These are phyloP conservation scores for Verticillium alfalfae DNA, from an alignment of 2,329 filamentous ascomycete genomes.

Conservation along the genomic window DNA sequence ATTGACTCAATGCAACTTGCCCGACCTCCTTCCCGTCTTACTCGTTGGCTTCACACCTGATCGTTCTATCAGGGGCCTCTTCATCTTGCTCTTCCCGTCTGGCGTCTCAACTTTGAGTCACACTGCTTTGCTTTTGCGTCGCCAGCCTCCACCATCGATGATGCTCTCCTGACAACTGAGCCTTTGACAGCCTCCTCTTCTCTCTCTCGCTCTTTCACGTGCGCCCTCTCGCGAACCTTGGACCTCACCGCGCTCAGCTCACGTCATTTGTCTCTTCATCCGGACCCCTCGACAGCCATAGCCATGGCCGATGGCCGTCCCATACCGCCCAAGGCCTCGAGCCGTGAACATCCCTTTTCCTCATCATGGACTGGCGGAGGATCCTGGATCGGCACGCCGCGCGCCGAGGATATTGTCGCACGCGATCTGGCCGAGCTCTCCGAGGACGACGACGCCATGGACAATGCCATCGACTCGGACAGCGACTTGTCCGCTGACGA, in stretches of 20 bases:
- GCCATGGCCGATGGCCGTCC: conserved; percentile 9
- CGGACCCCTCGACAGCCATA: background rate
- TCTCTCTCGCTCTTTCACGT: no score
- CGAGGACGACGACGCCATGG: conserved; percentile 42
- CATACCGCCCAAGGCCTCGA: conserved; percentile 10
- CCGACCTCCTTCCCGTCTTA: no score
- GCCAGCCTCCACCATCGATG: no score
- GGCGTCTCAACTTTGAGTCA: no score
- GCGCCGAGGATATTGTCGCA: conserved; percentile 61
- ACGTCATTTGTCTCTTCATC: background rate
- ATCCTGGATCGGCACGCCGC: conserved; percentile 59
- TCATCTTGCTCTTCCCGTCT: no score
- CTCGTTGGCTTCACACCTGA: no score
- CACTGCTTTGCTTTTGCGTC: no score
- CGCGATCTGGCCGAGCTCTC: conserved; percentile 61
- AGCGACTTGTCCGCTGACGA: conserved; percentile 27
- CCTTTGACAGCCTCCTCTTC: no score
- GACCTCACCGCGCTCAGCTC: background rate
- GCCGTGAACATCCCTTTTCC: conserved; percentile 21
- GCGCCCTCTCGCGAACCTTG: no score
- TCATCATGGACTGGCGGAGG: conserved; percentile 18
- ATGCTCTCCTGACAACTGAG: no score
- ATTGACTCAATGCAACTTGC: no score
- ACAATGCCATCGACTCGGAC: conserved; percentile 21
- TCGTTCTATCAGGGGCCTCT: no score